Base-by-base conservation (phyloP, 305 asterid species). In the Rubia tinctorum region DNA sequence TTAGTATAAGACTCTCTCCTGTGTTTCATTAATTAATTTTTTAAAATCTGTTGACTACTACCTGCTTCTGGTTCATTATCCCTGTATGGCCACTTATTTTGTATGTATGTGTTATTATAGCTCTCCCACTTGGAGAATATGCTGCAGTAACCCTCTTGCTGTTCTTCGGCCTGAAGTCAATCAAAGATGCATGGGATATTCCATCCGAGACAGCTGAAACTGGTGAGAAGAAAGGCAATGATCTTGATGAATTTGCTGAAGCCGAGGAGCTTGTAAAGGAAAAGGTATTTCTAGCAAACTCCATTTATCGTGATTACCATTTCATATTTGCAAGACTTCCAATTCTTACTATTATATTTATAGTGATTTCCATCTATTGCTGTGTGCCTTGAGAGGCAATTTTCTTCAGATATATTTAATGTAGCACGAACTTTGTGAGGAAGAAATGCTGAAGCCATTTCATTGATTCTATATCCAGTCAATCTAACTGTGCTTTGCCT, bases 191-290 rank as follows among this genome's bases (percentile, higher is more conserved):
- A 74, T 90, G 99, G 98, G 95, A 90, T 63, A 87, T 90, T 68
- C 99, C 98, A 47, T 81, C 96, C 34, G 11, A 81, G 7, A 78
- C 40, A 39, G 84, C 89, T 74, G 86, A 89, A 86, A 51, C 82
- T 37, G 96, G 92, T 79, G 93, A 84, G 42, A 55, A 68, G 77
- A 84, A 73, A 61, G 79, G 84, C 74, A 82, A 69, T 56, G 96
- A 87, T 70, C 92, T 94, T 68, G 96, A 86, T 76, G 99, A 95
- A 82, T 92, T 76, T 83, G 84, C 76, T 37, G 99, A 95, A 87
- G 99, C 99, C 20, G 99, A 95, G 84, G 99, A 88, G 86, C 99
- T 95, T 79, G 98, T 95, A 49, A 95, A 90, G 79, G 92, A 90
- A 83, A 88, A 90, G 91, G 98, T 90, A 69, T 58, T 71, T 10